Base-by-base conservation (phyloP, 225 moss, liverwort and hornwort species). In the Thuidium tamariscinum region DNA sequence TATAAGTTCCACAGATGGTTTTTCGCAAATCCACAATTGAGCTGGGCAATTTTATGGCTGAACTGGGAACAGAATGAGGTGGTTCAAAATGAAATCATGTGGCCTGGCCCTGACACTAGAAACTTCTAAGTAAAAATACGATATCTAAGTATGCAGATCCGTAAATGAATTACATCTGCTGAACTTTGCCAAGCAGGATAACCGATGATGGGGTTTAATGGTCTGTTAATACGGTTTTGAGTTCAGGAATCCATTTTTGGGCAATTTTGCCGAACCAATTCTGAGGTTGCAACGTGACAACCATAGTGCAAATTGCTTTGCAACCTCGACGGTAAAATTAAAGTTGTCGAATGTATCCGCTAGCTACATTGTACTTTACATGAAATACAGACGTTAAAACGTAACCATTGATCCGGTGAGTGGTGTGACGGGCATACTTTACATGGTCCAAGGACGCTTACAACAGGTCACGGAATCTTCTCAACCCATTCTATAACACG, bases 261-360 rank as follows among this genome's bases (percentile, higher is more conserved):
- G 5, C 3, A 46, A 11, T 4, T 19, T 10, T 30, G 19, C 48
- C 11, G 19, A 30, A 48, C 20, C 5, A 7, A 4, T 1, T 32
- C 12, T 3, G 20, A 49, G 12, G 4, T 32, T 12, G 32, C 12
- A 12, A 19, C 12, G 7, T 3, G 19, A 3, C 11, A 48, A 46
- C 29, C 29, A 10, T 9, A 10, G 30, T 10, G 18, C 48, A 7
- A 2, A 49, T 11, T 74, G 20, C 32, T 2, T 46, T 1, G 6
- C 1, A 73, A 11, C 4, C 11, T 32, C 2, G 2, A 12, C 0
- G 0, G 12, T 7, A 7, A 20, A 4, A 6, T 32, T 32, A 2
- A 48, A 19, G 0, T 11, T 12, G 5, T 2, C 3, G 29, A 46
- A 27, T 2, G 5, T 27, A 26, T 16, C 5, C 6, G 3, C 6